Conservation (phyloP, 2,329 filamentous ascomycete species). For the Akanthomyces muscarius region DNA sequence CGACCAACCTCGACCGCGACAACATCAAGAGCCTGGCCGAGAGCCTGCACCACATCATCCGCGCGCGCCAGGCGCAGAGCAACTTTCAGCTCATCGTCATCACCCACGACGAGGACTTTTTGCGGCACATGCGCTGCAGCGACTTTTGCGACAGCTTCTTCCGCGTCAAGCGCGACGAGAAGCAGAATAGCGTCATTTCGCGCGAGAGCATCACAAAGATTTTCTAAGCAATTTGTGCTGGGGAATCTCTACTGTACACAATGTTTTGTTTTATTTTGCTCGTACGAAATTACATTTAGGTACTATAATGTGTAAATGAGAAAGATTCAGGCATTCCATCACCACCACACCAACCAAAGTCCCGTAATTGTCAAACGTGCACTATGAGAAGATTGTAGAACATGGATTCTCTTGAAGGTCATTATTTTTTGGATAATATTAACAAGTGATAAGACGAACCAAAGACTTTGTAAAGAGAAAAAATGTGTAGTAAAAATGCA, state of each 20-base stretch:
- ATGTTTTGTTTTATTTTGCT: not conserved
- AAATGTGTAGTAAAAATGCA: not conserved
- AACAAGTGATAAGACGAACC: not conserved
- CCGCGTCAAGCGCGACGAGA: constrained; percentile 75
- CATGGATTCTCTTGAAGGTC: not conserved
- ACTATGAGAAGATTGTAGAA: too few species aligned
- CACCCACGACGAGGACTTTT: constrained; percentile 95
- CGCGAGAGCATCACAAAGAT: constrained; percentile 57
- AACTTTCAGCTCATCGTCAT: constrained; percentile 99
- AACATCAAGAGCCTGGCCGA: constrained; percentile 89
- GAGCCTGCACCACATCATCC: constrained; percentile 83
- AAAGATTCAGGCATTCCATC: not conserved
- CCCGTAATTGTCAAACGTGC: not conserved
- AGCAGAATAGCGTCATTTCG: constrained; percentile 84
- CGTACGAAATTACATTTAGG: not conserved
- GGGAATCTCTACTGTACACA: too few species aligned
- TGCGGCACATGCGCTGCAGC: constrained; percentile 86
- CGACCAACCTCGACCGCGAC: constrained; percentile 91
- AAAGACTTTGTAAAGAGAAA: not conserved
- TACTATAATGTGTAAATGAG: not conserved
- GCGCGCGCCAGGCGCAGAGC: constrained; percentile 72
- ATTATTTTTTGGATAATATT: not conserved
- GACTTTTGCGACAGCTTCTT: constrained; percentile 94
- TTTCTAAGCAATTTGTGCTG: constrained; percentile 25
- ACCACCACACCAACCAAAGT: not conserved